Conservation (phyloP, 2,329 filamentous ascomycete genomes). For the Cryphonectria carpinicola region DNA sequence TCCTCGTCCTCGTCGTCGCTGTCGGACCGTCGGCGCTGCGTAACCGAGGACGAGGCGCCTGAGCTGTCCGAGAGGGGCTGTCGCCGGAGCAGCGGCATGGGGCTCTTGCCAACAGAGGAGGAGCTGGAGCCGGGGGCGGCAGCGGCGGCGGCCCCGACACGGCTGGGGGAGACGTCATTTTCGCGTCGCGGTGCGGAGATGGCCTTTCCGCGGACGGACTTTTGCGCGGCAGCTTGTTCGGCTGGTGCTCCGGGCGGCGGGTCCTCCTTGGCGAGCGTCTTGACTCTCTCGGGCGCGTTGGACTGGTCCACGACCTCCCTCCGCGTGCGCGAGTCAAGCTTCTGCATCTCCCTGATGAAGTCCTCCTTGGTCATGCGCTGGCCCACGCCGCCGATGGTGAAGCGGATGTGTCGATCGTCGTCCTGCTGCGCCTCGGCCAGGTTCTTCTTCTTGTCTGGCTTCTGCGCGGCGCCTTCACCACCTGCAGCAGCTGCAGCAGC, state of each 20-base stretch:
- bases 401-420: slow-evolving; percentile 74
- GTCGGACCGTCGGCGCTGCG: slow-evolving; percentile 8
- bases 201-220: slow-evolving; percentile 24
- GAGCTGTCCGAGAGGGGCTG: slow-evolving; percentile 13
- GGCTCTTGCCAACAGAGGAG: slow-evolving; percentile 18
- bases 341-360: slow-evolving; percentile 75
- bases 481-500: slow-evolving; percentile 32
- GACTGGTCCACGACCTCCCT: slow-evolving; percentile 58
- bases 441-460: slow-evolving; percentile 46
- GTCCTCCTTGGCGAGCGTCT: slow-evolving; percentile 53
- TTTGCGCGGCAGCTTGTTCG: slow-evolving; percentile 3
- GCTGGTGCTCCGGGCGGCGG: slow-evolving; percentile 16
- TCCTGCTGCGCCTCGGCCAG: slow-evolving; percentile 52
- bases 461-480: slow-evolving; percentile 38
- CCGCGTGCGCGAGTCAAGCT: slow-evolving; percentile 69
- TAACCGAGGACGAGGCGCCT: slow-evolving; percentile 16
- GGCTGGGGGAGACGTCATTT: not conserved
- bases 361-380: slow-evolving; percentile 79
- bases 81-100: slow-evolving; percentile 13
- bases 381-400: slow-evolving; percentile 75
- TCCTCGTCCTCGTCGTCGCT: slow-evolving; percentile 23
- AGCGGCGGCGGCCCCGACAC: not conserved
- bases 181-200: slow-evolving; percentile 21
- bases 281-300: slow-evolving; percentile 51
- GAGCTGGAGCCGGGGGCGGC: slow-evolving; percentile 15